Evolutionary conservation across 2,329 filamentous ascomycete genomes (phyloP), one percentile per base, ranked within the genome.

Genomic region (Monosporascus sp.): DNA sequence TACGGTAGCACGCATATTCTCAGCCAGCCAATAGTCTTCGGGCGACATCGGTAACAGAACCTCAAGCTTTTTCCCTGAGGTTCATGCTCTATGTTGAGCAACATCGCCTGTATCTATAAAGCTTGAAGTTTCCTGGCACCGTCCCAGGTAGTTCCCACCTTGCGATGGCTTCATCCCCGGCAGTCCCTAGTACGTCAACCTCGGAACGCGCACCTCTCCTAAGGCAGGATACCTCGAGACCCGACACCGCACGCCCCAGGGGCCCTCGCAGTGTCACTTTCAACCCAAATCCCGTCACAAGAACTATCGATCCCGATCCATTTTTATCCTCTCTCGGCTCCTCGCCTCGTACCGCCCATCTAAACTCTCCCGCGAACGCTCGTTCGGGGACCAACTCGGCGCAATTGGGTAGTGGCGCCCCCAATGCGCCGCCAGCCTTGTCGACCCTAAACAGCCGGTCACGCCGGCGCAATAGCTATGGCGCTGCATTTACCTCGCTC

Each of bases 391-490:
- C 69, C 69, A 38, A 63, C 57, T 57, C 69, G 62, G 41, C 64
- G 65, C 47, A 64, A 67, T 18, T 51, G 38, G 55, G 57, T 14
- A 61, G 58, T 50, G 49, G 65, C 5, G 62, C 66, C 31, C 62
- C 67, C 22, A 72, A 71, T 15, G 54, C 52, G 14, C 77, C 78
- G 51, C 83, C 84, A 4, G 85, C 89, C 71, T 82, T 96, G 24
- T 85, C 90, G 5, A 83, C 88, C 3, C 74, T 97, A 61, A 96
- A 97, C 72, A 93, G 79, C 79, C 96, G 92, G 72, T 78, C 97
- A 47, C 86, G 90, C 51, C 80, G 93, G 64, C 83, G 92, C 59
- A 94, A 96, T 65, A 96, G 90, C 70, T 86, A 90, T 63, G 86
- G 89, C 50, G 76, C 83, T 50, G 75, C 83, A 18, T 71, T 79